Conservation (phyloP, 78 protist genomes). For the Pigoraptor vietnamica region DNA sequence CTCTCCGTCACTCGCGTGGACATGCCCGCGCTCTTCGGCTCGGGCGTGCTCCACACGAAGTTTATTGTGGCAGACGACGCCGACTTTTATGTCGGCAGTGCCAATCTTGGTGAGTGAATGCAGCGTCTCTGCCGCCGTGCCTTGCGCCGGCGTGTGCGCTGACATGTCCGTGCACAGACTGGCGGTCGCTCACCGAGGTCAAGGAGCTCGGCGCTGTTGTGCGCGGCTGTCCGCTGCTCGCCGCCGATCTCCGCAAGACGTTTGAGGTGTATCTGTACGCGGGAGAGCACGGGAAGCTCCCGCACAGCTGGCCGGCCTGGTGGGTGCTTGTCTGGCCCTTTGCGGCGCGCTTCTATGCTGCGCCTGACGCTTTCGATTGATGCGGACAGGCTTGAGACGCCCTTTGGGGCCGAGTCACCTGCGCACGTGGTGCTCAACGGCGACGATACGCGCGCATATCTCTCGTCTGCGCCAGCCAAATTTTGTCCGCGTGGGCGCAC, state of each 20-base stretch:
- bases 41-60: slow-evolving; percentile 1
- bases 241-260: neutral
- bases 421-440: neutral
- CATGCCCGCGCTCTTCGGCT: neutral
- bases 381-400: neutral
- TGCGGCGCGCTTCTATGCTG: neutral
- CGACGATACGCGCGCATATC: neutral
- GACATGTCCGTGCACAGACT: no score
- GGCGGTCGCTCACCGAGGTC: neutral
- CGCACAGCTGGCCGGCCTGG: neutral
- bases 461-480: neutral
- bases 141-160: no score
- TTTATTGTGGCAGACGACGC: neutral
- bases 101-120: neutral
- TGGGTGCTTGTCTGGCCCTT: neutral
- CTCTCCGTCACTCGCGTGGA: neutral
- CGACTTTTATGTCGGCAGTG: neutral
- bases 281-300: neutral
- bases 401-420: neutral
- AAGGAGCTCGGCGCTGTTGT: neutral
- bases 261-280: neutral
- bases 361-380: neutral
- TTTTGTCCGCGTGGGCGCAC: neutral
- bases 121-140: neutral
- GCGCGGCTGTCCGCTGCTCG: neutral